phyloP scores from a whole-genome alignment of 23 red algal species.

The Chondrus crispus region DNA sequence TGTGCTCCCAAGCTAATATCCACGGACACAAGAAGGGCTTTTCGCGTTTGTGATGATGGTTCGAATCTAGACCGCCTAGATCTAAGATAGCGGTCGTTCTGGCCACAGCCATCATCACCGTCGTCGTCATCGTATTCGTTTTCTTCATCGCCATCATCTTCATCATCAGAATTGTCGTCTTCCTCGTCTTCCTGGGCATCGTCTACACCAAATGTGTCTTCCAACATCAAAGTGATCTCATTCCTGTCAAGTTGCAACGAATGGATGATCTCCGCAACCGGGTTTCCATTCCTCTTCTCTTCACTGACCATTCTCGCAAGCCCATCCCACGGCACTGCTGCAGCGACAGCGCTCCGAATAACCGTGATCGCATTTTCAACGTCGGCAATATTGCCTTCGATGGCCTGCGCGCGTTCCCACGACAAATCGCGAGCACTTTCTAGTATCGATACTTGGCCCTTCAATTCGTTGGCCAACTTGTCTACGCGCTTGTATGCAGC shows the following conservation, averaged over 20 bases:
- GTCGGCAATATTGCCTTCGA: conserved; percentile 81
- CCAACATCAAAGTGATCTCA: conserved; percentile 86
- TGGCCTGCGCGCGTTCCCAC: conserved; percentile 57
- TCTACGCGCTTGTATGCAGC: conserved; percentile 76
- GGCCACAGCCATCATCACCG: background rate
- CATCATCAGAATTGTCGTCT: background rate
- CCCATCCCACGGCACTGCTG: conserved; percentile 79
- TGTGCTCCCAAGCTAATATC: conserved; percentile 68
- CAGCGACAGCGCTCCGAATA: conserved; percentile 71
- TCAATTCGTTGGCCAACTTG: conserved; percentile 59
- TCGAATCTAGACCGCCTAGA: background rate
- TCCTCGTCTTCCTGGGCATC: conserved; percentile 34
- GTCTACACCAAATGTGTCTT: conserved; percentile 15
- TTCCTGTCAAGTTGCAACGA: conserved; percentile 81
- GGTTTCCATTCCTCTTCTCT: conserved; percentile 84
- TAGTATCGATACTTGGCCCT: conserved; percentile 70
- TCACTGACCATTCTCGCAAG: conserved; percentile 84
- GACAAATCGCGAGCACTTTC: conserved; percentile 43
- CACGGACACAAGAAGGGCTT: conserved; percentile 67
- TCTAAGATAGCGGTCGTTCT: background rate
- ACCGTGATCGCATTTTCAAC: conserved; percentile 85
- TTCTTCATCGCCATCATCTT: conserved; percentile 57
- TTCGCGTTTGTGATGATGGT: conserved; percentile 17
- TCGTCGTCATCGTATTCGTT: conserved; percentile 31
- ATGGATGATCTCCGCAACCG: conserved; percentile 87